A percentile compares a stretch with the other conserved stretches of the same genome.
phyloP scores from a whole-genome alignment of 2,329 filamentous ascomycete genomes.

The Alternaria sp. region DNA sequence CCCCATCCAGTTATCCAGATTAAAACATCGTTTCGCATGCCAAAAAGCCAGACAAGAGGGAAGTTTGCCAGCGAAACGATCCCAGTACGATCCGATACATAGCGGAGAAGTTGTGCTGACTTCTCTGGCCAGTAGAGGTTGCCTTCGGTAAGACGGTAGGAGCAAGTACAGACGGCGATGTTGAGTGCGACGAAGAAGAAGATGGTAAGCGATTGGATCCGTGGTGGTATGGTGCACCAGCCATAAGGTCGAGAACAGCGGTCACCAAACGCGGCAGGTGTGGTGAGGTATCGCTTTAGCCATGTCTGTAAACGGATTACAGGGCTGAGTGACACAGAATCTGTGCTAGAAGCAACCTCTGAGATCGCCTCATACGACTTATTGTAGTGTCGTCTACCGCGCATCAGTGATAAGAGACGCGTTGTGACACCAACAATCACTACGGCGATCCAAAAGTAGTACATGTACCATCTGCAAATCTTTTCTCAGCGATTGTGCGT shows the following conservation, averaged over 20 bases:
- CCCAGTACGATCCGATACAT: slow-evolving; percentile 69
- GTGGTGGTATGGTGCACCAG: slow-evolving; percentile 58
- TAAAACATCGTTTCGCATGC: slow-evolving; percentile 71
- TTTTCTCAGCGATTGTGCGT: background rate
- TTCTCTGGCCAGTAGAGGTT: slow-evolving; percentile 56
- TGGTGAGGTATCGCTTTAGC: slow-evolving; percentile 49
- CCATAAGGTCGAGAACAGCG: slow-evolving; percentile 53
- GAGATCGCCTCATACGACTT: slow-evolving; percentile 13
- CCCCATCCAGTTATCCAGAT: slow-evolving; percentile 75
- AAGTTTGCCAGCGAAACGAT: slow-evolving; percentile 71
- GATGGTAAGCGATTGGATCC: slow-evolving; percentile 58
- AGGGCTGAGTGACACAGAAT: background rate
- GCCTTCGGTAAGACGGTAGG: slow-evolving; percentile 55
- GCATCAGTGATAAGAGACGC: slow-evolving; percentile 32
- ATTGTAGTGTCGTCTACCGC: slow-evolving; percentile 9
- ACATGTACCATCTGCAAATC: slow-evolving; percentile 37
- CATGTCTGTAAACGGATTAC: slow-evolving; percentile 17
- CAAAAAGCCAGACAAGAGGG: slow-evolving; percentile 71
- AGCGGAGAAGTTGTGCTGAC: slow-evolving; percentile 58
- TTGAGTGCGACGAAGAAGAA: slow-evolving; percentile 57
- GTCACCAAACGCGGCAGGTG: slow-evolving; percentile 55
- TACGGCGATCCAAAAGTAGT: slow-evolving; percentile 44
- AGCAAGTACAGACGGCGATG: slow-evolving; percentile 53
- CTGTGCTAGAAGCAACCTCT: background rate
- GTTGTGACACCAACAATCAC: slow-evolving; percentile 33